phyloP scores from a whole-genome alignment of 176 grass and related monocot genomes.

The Triticum urartu region DNA sequence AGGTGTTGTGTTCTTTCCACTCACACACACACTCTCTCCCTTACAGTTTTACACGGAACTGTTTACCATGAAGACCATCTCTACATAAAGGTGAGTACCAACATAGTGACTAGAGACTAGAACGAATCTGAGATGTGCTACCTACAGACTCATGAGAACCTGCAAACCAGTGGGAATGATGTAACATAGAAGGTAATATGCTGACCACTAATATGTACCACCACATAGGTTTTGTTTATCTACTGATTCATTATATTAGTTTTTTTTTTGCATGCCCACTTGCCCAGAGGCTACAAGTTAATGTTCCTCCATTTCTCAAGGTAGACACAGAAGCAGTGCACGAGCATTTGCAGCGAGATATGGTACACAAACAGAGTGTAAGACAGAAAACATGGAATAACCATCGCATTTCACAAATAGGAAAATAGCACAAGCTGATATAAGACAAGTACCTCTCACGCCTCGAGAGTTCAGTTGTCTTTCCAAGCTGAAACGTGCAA shows the following conservation, averaged over 20 bases:
- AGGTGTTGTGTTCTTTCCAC: too few relatives aligned
- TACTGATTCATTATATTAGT: neutral
- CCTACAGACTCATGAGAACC: neutral
- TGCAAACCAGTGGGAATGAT: neutral
- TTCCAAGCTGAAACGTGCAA: constrained; percentile 57
- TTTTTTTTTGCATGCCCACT: neutral
- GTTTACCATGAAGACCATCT: too few relatives aligned
- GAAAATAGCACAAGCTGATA: neutral
- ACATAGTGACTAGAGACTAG: neutral
- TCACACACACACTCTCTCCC: too few relatives aligned
- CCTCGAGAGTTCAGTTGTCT: constrained; percentile 90
- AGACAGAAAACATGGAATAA: neutral
- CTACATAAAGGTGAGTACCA: neutral
- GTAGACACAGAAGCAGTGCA: neutral
- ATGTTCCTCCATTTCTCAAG: neutral
- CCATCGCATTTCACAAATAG: neutral
- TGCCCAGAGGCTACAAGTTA: neutral
- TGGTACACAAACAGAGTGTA: neutral
- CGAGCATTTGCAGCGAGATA: neutral
- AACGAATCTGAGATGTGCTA: neutral
- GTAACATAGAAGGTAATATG: neutral
- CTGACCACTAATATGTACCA: neutral
- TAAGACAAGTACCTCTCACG: constrained; percentile 72
- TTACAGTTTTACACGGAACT: too few relatives aligned
- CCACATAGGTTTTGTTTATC: neutral